Percentiles rank a stretch among this genome's conserved stretches.
Evolutionary conservation across 2,329 filamentous ascomycete genomes (phyloP).

Genomic region (Cordyceps militaris): DNA sequence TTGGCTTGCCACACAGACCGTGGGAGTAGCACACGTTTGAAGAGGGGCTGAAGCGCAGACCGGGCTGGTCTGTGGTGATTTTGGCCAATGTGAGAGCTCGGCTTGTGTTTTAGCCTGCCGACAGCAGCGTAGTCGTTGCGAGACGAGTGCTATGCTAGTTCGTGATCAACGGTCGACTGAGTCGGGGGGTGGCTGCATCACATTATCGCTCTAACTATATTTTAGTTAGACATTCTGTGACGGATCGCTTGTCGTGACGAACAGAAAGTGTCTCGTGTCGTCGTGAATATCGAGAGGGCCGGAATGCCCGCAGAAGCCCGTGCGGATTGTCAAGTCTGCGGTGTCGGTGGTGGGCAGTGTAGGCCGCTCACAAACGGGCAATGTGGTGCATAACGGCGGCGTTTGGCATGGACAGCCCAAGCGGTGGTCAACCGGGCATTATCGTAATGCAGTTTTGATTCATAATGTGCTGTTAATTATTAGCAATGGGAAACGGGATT

Average conservation of each 20-base stretch:
- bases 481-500: neutral
- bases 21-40: neutral
- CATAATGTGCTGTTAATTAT: neutral
- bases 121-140: neutral
- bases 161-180: neutral
- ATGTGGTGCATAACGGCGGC: neutral
- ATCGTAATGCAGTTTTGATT: neutral
- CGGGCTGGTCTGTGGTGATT: neutral
- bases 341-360: neutral
- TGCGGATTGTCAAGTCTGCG: constrained; percentile 7
- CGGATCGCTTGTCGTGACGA: no score
- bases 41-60: constrained; percentile 4
- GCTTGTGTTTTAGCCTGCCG: no score
- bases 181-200: no score
- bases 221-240: neutral
- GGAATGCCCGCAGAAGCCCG: neutral
- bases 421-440: neutral
- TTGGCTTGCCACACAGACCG: constrained; percentile 11
- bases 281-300: neutral
- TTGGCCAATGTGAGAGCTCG: neutral
- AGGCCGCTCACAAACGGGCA: neutral
- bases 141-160: neutral
- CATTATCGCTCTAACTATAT: neutral
- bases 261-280: neutral
- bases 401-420: neutral